A percentile compares a stretch with the other conserved stretches of the same genome.
These are phyloP conservation scores for Cladosporium austrohemisphaericum DNA, from an alignment of 2,329 filamentous ascomycete species.

Conservation along the genomic window DNA sequence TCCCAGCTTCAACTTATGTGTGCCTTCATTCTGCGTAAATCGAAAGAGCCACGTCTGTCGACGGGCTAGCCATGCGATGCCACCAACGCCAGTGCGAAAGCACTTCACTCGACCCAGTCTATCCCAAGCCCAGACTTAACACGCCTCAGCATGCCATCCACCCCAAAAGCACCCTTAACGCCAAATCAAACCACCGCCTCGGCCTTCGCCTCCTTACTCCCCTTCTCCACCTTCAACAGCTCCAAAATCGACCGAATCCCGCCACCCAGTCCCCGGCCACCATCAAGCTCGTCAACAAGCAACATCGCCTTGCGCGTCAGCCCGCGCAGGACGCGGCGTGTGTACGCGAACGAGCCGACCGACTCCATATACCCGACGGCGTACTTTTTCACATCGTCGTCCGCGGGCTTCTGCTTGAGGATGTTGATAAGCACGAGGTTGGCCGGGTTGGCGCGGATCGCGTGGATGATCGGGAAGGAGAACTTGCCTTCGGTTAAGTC, in stretches of 20 bases:
- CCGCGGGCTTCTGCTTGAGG: constrained; percentile 79
- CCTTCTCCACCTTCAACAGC: constrained; percentile 34
- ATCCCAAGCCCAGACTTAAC: too few species aligned
- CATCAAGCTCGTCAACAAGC: constrained; percentile 41
- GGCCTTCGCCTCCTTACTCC: constrained; percentile 12
- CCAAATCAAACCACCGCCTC: constrained; percentile 9
- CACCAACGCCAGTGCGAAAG: neutral
- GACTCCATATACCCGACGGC: constrained; percentile 87
- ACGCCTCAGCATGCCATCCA: too few species aligned
- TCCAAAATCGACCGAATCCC: constrained; percentile 40
- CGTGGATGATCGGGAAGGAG: constrained; percentile 91
- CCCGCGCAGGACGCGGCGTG: constrained; percentile 55
- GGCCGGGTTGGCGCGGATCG: constrained; percentile 70
- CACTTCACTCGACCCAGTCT: too few species aligned
- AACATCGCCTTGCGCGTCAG: constrained; percentile 42
- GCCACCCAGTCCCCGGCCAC: constrained; percentile 35
- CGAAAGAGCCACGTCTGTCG: constrained; percentile 6
- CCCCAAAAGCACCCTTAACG: neutral
- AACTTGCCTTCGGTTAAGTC: constrained; percentile 97
- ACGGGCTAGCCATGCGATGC: neutral
- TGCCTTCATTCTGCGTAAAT: neutral
- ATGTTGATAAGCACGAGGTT: constrained; percentile 87
- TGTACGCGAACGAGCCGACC: constrained; percentile 87
- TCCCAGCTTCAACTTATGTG: too few species aligned
- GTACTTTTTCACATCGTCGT: constrained; percentile 86